Evolutionary conservation across 352 stramenopile genomes (phyloP).

Genomic region (Globisporangium carolinianum): DNA sequence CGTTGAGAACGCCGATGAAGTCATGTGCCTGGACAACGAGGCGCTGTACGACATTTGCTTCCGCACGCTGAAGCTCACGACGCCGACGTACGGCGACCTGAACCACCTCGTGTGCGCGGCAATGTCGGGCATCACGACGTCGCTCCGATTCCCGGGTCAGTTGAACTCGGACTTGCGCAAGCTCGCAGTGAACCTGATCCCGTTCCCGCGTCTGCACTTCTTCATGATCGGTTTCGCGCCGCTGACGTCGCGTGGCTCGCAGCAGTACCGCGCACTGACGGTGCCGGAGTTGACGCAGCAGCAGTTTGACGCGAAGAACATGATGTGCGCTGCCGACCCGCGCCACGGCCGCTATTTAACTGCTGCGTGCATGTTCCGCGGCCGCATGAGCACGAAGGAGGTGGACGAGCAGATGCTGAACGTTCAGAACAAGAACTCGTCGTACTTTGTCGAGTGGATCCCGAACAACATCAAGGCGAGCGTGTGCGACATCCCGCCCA

Average conservation of each 20-base stretch:
- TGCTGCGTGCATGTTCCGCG: slow-evolving; percentile 99
- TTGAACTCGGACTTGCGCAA: slow-evolving; percentile 99
- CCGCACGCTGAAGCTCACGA: slow-evolving; percentile 98
- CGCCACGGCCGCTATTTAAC: slow-evolving; percentile 99
- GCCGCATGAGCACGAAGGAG: slow-evolving; percentile 99
- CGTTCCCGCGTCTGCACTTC: slow-evolving; percentile 99
- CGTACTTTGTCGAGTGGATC: slow-evolving; percentile 99
- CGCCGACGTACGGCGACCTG: slow-evolving; percentile 97
- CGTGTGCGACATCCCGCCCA: slow-evolving; percentile 98
- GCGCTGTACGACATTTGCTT: slow-evolving; percentile 99
- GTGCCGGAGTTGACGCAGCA: slow-evolving; percentile 98
- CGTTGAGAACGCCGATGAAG: slow-evolving; percentile 99
- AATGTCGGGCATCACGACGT: slow-evolving; percentile 99
- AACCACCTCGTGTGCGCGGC: slow-evolving; percentile 98
- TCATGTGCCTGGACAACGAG: slow-evolving; percentile 99
- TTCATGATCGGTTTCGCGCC: slow-evolving; percentile 99
- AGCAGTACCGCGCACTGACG: slow-evolving; percentile 97
- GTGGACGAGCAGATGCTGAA: slow-evolving; percentile 99
- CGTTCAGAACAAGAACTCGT: slow-evolving; percentile 99
- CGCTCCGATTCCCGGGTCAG: slow-evolving; percentile 97
- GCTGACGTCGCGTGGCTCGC: slow-evolving; percentile 92
- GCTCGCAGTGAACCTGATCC: slow-evolving; percentile 98
- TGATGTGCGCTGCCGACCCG: slow-evolving; percentile 99
- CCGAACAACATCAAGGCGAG: slow-evolving; percentile 99
- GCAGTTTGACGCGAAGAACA: slow-evolving; percentile 99